Evolutionary conservation across 2,329 filamentous ascomycete genomes (phyloP).

Genomic region (Stenocarpella maydis): DNA sequence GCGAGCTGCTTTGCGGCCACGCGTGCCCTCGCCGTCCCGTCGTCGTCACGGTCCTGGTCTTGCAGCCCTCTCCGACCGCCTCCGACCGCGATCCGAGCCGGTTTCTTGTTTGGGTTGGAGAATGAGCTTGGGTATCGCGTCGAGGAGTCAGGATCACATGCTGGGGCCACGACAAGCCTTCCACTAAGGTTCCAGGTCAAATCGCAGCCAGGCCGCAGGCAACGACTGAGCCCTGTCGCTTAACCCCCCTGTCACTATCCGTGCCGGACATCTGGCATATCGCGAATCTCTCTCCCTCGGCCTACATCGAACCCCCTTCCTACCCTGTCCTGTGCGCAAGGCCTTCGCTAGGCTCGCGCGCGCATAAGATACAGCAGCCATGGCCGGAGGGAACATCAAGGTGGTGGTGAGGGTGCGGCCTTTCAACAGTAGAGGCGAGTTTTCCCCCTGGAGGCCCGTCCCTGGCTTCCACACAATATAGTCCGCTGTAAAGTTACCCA

Average conservation of each 20-base stretch:
- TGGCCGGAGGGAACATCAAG: slow-evolving; percentile 97
- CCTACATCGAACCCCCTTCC: neutral
- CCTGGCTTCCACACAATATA: neutral
- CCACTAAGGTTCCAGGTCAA: slow-evolving; percentile 14
- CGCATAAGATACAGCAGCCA: slow-evolving; percentile 46
- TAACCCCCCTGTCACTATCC: slow-evolving; percentile 1
- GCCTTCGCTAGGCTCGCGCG: slow-evolving; percentile 33
- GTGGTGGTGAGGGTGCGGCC: slow-evolving; percentile 96
- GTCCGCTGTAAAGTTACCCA: neutral
- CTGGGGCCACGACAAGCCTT: slow-evolving; percentile 30
- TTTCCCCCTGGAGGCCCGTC: neutral
- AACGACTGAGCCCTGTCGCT: slow-evolving; percentile 16
- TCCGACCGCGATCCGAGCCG: slow-evolving; percentile 20
- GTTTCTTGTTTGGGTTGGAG: slow-evolving; percentile 26
- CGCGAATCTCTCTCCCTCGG: neutral
- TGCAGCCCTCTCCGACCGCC: neutral
- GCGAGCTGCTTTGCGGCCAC: neutral
- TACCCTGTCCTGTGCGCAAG: slow-evolving; percentile 15
- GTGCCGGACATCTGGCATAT: neutral
- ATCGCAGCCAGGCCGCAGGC: slow-evolving; percentile 7
- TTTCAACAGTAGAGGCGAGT: slow-evolving; percentile 90
- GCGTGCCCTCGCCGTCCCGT: neutral
- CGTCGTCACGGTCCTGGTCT: neutral
- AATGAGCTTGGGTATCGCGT: slow-evolving; percentile 33
- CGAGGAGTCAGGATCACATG: slow-evolving; percentile 35